Percentiles rank a stretch among this genome's conserved stretches.
Evolutionary conservation across 495 filamentous ascomycete species (phyloP).

Genomic region (Choiromyces venosus): DNA sequence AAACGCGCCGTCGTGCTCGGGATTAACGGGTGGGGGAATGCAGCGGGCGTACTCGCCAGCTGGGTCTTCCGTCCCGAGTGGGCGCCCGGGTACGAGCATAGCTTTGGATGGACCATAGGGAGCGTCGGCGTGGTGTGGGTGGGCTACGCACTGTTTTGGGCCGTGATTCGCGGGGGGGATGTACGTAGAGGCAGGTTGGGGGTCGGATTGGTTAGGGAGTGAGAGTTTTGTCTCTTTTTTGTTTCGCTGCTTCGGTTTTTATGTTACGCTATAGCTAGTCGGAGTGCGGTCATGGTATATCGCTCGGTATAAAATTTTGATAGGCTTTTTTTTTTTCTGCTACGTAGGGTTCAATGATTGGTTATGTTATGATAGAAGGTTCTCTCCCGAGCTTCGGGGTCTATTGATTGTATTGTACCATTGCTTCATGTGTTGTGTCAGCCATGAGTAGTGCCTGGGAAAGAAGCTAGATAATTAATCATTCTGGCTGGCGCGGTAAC

Average conservation of each 20-base stretch:
- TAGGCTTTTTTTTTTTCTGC: too few species aligned
- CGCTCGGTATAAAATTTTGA: too few species aligned
- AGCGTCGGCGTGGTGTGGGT: conserved; percentile 45
- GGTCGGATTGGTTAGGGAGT: conserved; percentile 25
- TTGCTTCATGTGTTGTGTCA: too few species aligned
- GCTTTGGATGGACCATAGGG: conserved; percentile 47
- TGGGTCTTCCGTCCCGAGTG: conserved; percentile 47
- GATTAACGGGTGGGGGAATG: conserved; percentile 58
- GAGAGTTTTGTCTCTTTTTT: neutral
- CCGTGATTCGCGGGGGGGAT: conserved; percentile 44
- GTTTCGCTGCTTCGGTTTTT: neutral
- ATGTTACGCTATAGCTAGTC: too few species aligned
- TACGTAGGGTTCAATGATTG: too few species aligned
- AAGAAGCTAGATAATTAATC: too few species aligned
- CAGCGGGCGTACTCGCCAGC: conserved; percentile 52
- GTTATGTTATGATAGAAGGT: too few species aligned
- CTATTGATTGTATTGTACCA: too few species aligned
- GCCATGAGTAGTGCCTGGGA: too few species aligned
- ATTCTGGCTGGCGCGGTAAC: too few species aligned
- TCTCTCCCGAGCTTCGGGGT: too few species aligned
- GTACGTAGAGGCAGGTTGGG: conserved; percentile 23
- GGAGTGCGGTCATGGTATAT: too few species aligned
- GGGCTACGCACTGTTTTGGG: conserved; percentile 44
- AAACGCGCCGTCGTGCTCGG: conserved; percentile 54
- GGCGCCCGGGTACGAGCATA: conserved; percentile 45